Evolutionary conservation across 129 eudicot species (phyloP).

Genomic region (Flaveria ramosissima): DNA sequence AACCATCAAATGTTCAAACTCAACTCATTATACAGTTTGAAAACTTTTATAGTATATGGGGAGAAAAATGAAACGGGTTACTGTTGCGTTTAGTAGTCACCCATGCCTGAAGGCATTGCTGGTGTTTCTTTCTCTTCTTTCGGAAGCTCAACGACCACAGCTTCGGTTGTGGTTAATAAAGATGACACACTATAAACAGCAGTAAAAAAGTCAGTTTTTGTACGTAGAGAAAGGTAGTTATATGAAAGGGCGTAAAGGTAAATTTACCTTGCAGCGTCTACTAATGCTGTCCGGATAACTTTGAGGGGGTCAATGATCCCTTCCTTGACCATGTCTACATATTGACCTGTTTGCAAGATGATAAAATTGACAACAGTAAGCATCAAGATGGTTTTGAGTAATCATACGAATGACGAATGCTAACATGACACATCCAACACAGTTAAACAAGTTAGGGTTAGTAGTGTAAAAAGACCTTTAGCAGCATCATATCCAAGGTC

Average conservation of each 20-base stretch:
- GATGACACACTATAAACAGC: conserved; percentile 53
- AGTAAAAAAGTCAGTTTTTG: neutral
- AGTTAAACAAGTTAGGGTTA: neutral
- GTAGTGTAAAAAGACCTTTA: conserved; percentile 42
- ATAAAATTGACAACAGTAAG: conserved; percentile 3
- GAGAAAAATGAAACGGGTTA: conserved; percentile 23
- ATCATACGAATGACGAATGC: neutral
- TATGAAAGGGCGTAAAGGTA: neutral
- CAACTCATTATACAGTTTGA: conserved; percentile 34
- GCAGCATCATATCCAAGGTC: conserved; percentile 88
- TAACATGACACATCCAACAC: too few relatives aligned
- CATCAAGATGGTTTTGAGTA: neutral
- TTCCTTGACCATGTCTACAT: conserved; percentile 71
- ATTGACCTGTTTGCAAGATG: conserved; percentile 48
- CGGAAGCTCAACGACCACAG: conserved; percentile 67
- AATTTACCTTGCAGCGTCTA: conserved; percentile 69
- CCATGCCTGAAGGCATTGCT: conserved; percentile 58
- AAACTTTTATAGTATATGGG: conserved; percentile 1
- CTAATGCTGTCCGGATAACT: conserved; percentile 72
- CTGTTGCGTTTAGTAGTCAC: conserved; percentile 40
- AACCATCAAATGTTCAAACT: conserved; percentile 1
- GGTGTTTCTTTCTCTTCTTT: conserved; percentile 53
- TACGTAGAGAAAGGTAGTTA: neutral
- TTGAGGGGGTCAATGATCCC: conserved; percentile 81
- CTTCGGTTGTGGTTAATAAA: conserved; percentile 72